A percentile compares a stretch with the other conserved stretches of the same genome.
Conservation (phyloP, 352 stramenopile species). For the Globisporangium nagaii region DNA sequence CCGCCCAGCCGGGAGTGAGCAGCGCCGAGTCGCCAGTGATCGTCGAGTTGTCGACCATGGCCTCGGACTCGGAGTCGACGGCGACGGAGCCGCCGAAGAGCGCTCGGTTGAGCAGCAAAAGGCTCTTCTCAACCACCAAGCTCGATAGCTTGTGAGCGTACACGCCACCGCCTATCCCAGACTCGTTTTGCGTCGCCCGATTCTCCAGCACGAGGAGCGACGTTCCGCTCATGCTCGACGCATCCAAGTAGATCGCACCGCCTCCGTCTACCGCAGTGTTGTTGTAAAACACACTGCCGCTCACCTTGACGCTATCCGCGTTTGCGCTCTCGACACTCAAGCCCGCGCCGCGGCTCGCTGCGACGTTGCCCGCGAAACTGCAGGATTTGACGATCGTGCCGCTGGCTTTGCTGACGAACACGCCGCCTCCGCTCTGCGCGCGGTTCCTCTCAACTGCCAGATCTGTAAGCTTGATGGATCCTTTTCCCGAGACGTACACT, state of each 20-base stretch:
- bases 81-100: slow-evolving; percentile 22
- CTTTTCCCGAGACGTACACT: slow-evolving; percentile 22
- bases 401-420: slow-evolving; percentile 17
- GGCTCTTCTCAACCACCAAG: slow-evolving; percentile 14
- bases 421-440: slow-evolving; percentile 23
- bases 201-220: slow-evolving; percentile 30
- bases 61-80: slow-evolving; percentile 12
- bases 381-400: slow-evolving; percentile 15
- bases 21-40: slow-evolving; percentile 19
- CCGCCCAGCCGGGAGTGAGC: slow-evolving; percentile 13
- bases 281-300: slow-evolving; percentile 35
- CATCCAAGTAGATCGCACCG: slow-evolving; percentile 19
- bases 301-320: background rate
- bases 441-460: slow-evolving; percentile 21
- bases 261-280: slow-evolving; percentile 23
- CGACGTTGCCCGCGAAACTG: slow-evolving; percentile 19
- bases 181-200: slow-evolving; percentile 9
- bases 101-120: slow-evolving; percentile 31
- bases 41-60: slow-evolving; percentile 8
- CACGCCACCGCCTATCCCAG: slow-evolving; percentile 26
- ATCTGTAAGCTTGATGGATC: slow-evolving; percentile 14
- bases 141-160: slow-evolving; percentile 6
- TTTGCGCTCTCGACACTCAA: slow-evolving; percentile 12
- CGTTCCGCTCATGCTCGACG: background rate
- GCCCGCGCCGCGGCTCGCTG: slow-evolving; percentile 15